Percentiles rank a stretch among this genome's conserved stretches.
Conservation (phyloP, 768 basidiomycete species). For the Candolleomyces eurysporus region DNA sequence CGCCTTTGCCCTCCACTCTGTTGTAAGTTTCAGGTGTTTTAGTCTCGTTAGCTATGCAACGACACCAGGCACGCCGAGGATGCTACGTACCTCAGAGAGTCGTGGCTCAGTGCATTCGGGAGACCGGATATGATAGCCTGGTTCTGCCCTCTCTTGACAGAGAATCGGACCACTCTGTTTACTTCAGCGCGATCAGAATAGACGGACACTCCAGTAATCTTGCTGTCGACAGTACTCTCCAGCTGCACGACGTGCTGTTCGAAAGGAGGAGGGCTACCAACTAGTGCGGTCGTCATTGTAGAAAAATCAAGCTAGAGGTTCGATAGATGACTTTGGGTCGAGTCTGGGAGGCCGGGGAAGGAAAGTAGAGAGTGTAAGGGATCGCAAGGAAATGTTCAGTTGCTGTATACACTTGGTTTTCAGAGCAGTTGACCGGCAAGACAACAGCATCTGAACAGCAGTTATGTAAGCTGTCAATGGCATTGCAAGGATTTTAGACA, state of each 20-base stretch:
- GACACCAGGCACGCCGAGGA: not conserved
- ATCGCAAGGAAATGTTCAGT: too few relatives aligned
- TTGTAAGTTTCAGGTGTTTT: not conserved
- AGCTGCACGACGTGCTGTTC: slow-evolving; percentile 21
- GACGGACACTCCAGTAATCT: slow-evolving; percentile 31
- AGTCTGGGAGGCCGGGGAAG: too few relatives aligned
- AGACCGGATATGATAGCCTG: slow-evolving; percentile 35
- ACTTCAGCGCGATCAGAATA: slow-evolving; percentile 38
- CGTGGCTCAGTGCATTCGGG: slow-evolving; percentile 31
- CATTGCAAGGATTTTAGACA: too few relatives aligned
- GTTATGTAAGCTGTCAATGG: too few relatives aligned
- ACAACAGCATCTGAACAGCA: too few relatives aligned
- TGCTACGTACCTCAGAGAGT: slow-evolving; percentile 35
- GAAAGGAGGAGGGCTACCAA: slow-evolving; percentile 11
- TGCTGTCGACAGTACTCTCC: slow-evolving; percentile 25
- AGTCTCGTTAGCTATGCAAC: not conserved
- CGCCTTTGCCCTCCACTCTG: slow-evolving; percentile 43
- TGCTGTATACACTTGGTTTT: too few relatives aligned
- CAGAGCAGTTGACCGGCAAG: too few relatives aligned
- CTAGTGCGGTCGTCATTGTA: too few relatives aligned
- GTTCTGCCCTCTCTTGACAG: slow-evolving; percentile 36
- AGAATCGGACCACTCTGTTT: slow-evolving; percentile 31
- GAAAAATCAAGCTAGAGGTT: too few relatives aligned
- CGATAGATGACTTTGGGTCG: too few relatives aligned
- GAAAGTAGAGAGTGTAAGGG: too few relatives aligned